A percentile compares a stretch with the other conserved stretches of the same genome.
These are phyloP conservation scores for Priceomyces fermenticarens DNA, from an alignment of 805 yeast genomes.

Conservation along the genomic window DNA sequence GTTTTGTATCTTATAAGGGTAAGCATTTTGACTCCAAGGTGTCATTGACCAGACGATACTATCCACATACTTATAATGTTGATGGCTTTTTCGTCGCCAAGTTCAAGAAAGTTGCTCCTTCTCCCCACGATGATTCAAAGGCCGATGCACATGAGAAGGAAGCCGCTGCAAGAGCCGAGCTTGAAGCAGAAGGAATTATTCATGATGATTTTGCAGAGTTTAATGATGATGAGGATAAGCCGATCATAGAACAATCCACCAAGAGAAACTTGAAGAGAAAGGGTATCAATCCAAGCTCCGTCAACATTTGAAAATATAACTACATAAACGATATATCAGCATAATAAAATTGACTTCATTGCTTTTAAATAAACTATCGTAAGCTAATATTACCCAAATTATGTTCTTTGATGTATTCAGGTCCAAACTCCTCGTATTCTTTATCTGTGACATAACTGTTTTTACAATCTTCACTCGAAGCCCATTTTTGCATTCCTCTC, in stretches of 20 bases:
- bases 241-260: slow-evolving; percentile 65
- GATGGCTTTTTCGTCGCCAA: slow-evolving; percentile 99
- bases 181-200: slow-evolving; percentile 76
- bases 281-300: slow-evolving; percentile 66
- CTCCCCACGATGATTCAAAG: slow-evolving; percentile 79
- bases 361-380: slow-evolving; percentile 10
- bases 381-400: slow-evolving; percentile 62
- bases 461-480: slow-evolving; percentile 45
- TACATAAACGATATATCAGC: slow-evolving; percentile 3
- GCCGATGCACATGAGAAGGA: slow-evolving; percentile 90
- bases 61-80: slow-evolving; percentile 97
- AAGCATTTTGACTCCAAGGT: slow-evolving; percentile 79
- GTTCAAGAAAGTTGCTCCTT: slow-evolving; percentile 84
- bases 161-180: slow-evolving; percentile 74
- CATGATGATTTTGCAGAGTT: slow-evolving; percentile 84
- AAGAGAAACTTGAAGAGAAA: slow-evolving; percentile 62
- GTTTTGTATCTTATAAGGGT: slow-evolving; percentile 91
- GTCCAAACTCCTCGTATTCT: slow-evolving; percentile 86
- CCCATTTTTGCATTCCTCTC: slow-evolving; percentile 91
- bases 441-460: slow-evolving; percentile 54
- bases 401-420: slow-evolving; percentile 86
- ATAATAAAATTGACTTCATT: not conserved
- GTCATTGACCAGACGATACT: slow-evolving; percentile 86
- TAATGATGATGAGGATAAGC: slow-evolving; percentile 71
- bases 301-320: slow-evolving; percentile 4